Evolutionary conservation across 345 rosid species (phyloP), one percentile per base, ranked within the genome.

Genomic region (Salix dunnii): DNA sequence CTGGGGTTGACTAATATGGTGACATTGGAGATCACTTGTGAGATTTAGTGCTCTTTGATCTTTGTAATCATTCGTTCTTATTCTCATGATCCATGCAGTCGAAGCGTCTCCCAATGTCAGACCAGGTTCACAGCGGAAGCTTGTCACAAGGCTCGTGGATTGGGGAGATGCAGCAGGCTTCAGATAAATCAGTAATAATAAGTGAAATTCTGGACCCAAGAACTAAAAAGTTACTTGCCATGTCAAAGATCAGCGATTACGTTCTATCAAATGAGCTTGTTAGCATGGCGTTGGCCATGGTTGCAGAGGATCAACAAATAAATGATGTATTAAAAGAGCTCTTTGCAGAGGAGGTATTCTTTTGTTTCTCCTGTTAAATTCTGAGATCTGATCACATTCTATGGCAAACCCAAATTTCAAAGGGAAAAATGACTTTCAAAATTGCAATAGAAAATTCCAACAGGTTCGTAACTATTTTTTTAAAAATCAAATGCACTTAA

Each of bases 211-310:
- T 91, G 46, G 91, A 91, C 71, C 96, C 96, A 1, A 87, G 96
- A 84, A 87, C 93, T 1, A 89, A 89, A 74, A 91, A 91, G 77
- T 74, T 91, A 25, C 61, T 91, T 53, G 77, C 90, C 53, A 89
- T 88, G 90, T 91, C 96, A 72, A 91, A 81, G 86, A 89, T 91
- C 75, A 89, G 93, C 62, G 96, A 91, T 79, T 91, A 88, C 67
- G 91, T 91, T 68, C 73, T 89, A 72, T 91, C 96, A 72, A 91
- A 91, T 31, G 96, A 89, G 79, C 92, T 91, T 46, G 91, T 91
- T 71, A 91, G 96, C 85, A 91, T 91, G 96, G 96, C 93, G 25
- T 69, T 91, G 67, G 96, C 96, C 70, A 89, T 91, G 93, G 95
- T 91, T 80, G 90, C 96, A 8, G 96, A 91, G 85, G 93, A 91